phyloP scores from a whole-genome alignment of 805 yeast species.

The Pichia occidentalis region DNA sequence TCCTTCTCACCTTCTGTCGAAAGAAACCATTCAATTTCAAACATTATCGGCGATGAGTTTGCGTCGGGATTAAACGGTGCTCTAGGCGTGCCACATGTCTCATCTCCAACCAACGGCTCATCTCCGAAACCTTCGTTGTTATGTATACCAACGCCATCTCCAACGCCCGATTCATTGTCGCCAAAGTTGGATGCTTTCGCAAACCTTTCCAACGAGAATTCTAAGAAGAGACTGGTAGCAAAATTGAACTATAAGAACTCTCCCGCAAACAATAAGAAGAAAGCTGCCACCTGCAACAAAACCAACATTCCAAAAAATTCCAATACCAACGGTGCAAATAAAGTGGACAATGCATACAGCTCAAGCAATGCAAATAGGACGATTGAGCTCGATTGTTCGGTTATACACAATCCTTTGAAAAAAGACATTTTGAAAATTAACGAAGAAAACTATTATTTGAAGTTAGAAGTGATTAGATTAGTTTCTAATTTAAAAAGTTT shows the following conservation, averaged over 20 bases:
- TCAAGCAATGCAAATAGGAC: too few relatives aligned
- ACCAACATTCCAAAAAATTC: not conserved
- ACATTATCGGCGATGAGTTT: too few relatives aligned
- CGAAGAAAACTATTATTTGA: constrained; percentile 39
- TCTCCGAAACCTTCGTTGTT: constrained; percentile 1
- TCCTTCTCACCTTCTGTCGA: too few relatives aligned
- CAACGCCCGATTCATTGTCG: constrained; percentile 10
- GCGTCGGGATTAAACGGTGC: too few relatives aligned
- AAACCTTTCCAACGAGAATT: too few relatives aligned
- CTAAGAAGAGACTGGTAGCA: too few relatives aligned
- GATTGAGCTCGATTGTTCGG: constrained; percentile 19
- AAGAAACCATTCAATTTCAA: constrained; percentile 6
- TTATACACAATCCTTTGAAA: constrained; percentile 30
- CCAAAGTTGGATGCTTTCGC: too few relatives aligned
- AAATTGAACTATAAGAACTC: not conserved
- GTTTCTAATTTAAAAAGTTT: constrained; percentile 38
- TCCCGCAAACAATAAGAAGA: not conserved
- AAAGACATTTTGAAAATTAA: constrained; percentile 36
- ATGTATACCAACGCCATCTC: constrained; percentile 9
- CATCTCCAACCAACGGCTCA: constrained; percentile 3
- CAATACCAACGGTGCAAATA: not conserved
- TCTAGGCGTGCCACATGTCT: too few relatives aligned
- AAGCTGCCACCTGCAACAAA: not conserved
- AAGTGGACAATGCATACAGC: too few relatives aligned
- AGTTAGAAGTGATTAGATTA: constrained; percentile 37